Evolutionary conservation across 495 filamentous ascomycete species (phyloP).

Genomic region (Bacidia gigantensis): DNA sequence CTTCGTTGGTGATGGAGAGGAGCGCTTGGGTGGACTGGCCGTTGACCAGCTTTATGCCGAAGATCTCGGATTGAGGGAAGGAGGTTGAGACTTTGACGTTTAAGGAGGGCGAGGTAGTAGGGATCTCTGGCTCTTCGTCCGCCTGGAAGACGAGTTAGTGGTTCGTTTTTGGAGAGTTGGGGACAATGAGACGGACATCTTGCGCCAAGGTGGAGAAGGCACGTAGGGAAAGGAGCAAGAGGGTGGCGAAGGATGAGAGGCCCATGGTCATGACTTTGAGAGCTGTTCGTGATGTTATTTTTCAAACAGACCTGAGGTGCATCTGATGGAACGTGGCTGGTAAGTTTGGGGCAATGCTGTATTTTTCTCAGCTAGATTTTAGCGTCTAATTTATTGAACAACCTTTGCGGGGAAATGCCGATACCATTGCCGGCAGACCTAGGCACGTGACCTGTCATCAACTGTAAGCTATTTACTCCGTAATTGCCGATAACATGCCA

Average conservation of each 20-base stretch:
- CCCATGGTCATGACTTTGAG: constrained; percentile 37
- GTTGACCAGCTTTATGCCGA: constrained; percentile 92
- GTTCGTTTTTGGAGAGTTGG: neutral
- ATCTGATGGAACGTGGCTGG: no score
- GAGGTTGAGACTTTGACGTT: constrained; percentile 61
- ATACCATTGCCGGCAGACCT: no score
- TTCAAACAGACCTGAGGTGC: no score
- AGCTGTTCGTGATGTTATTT: neutral
- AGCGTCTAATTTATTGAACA: no score
- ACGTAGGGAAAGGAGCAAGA: constrained; percentile 58
- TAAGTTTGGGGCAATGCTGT: no score
- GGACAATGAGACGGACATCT: constrained; percentile 10
- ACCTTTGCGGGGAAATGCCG: no score
- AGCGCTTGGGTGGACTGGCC: constrained; percentile 73
- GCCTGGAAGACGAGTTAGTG: constrained; percentile 15
- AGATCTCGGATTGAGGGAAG: constrained; percentile 82
- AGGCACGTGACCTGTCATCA: no score
- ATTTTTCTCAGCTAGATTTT: no score
- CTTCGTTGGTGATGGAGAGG: constrained; percentile 71
- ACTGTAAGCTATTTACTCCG: no score
- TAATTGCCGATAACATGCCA: no score
- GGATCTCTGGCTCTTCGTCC: constrained; percentile 34
- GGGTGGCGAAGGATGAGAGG: constrained; percentile 54
- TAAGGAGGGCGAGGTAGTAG: constrained; percentile 41
- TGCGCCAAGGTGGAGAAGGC: constrained; percentile 39